These are phyloP conservation scores for Eucalyptus virginea DNA, from an alignment of 345 rosid species.

Conservation along the genomic window DNA sequence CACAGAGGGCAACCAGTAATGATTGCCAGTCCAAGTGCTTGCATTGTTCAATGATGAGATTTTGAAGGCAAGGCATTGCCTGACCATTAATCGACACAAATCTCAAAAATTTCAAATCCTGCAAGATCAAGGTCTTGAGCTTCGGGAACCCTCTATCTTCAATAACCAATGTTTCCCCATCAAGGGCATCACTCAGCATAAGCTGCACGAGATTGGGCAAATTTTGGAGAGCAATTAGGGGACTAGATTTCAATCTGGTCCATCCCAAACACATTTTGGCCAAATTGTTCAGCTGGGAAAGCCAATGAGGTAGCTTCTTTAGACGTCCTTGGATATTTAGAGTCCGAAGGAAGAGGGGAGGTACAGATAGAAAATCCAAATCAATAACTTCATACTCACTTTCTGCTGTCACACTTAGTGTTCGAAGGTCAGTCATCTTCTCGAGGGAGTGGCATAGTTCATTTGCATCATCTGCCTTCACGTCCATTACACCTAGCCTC, in stretches of 20 bases:
- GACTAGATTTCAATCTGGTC: neutral
- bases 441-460: neutral
- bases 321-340: no score
- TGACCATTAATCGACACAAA: neutral
- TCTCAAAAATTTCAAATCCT: neutral
- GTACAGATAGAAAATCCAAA: neutral
- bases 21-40: neutral
- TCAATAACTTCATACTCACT: neutral
- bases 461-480: neutral
- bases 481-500: rapidly evolving
- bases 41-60: rapidly evolving
- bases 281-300: neutral
- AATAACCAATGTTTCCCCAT: neutral
- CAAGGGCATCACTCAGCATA: rapidly evolving
- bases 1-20: neutral
- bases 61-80: neutral
- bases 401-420: rapidly evolving
- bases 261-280: rapidly evolving
- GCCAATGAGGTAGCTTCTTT: no score
- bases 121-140: neutral
- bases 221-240: neutral
- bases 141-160: neutral
- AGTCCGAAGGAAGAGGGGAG: neutral
- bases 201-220: neutral
- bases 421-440: neutral